phyloP scores from a whole-genome alignment of 2,329 filamentous ascomycete species.

The Xylariaceae sp. region DNA sequence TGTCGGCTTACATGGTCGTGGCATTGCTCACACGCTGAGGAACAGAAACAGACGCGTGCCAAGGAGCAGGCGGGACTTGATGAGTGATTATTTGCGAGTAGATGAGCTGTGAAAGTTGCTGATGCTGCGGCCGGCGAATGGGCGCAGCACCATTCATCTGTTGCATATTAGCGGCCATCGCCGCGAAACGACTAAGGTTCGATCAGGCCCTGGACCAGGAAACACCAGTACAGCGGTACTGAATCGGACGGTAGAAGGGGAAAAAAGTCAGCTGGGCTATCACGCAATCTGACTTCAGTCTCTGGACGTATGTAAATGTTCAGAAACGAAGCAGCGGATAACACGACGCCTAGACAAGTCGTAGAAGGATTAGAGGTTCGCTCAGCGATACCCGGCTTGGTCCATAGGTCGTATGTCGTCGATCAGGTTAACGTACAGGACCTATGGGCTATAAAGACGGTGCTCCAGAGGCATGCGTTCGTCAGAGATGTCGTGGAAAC shows the following conservation, averaged over 20 bases:
- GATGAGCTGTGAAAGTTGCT: slow-evolving; percentile 39
- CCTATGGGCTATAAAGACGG: neutral
- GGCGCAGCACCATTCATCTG: slow-evolving; percentile 48
- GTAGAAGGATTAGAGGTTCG: slow-evolving; percentile 11
- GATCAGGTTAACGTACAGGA: neutral
- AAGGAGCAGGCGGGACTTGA: slow-evolving; percentile 24
- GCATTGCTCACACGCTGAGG: slow-evolving; percentile 31
- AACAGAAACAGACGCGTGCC: slow-evolving; percentile 31
- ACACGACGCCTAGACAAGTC: slow-evolving; percentile 12
- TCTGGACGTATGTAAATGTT: neutral
- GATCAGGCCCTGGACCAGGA: slow-evolving; percentile 14
- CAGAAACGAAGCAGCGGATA: neutral
- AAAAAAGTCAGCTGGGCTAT: neutral
- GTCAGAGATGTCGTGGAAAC: neutral
- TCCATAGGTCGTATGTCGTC: slow-evolving; percentile 19
- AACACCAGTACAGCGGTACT: neutral
- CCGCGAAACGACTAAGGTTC: slow-evolving; percentile 33
- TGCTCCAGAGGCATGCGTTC: neutral
- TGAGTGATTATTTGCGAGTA: slow-evolving; percentile 33
- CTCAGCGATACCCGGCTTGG: slow-evolving; percentile 17
- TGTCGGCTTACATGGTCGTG: slow-evolving; percentile 34
- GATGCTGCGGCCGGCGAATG: slow-evolving; percentile 37
- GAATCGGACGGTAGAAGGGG: neutral
- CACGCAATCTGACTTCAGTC: neutral
- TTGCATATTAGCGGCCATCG: slow-evolving; percentile 57